Evolutionary conservation across 2,329 filamentous ascomycete species (phyloP).

Genomic region (Trichophyton rubrum): DNA sequence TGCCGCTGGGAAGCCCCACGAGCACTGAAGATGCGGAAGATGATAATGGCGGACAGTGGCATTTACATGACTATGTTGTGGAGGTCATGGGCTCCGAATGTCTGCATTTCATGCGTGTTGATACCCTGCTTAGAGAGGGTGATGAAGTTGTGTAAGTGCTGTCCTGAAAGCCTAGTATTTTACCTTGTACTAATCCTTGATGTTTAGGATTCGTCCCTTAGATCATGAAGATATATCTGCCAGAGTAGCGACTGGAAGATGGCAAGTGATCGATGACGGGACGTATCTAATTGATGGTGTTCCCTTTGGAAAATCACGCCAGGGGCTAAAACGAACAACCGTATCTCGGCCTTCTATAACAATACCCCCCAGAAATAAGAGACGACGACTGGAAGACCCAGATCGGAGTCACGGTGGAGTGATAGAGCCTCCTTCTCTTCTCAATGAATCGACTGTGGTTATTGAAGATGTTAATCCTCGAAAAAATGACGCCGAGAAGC

Average conservation of each 20-base stretch:
- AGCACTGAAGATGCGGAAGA: conserved; percentile 15
- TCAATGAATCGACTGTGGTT: not conserved
- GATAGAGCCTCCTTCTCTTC: conserved; percentile 14
- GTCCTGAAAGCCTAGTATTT: not conserved
- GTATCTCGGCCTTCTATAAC: conserved; percentile 52
- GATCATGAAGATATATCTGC: conserved; percentile 60
- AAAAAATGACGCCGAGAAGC: not conserved
- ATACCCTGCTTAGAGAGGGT: conserved; percentile 61
- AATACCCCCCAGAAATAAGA: conserved; percentile 69
- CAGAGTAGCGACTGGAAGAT: conserved; percentile 60
- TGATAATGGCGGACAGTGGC: conserved; percentile 49
- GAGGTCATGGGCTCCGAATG: conserved; percentile 77
- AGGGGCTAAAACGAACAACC: conserved; percentile 45
- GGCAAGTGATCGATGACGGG: conserved; percentile 69
- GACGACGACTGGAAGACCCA: conserved; percentile 35
- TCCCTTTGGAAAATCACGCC: conserved; percentile 57
- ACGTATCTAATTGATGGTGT: conserved; percentile 75
- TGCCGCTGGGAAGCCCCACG: conserved; percentile 62
- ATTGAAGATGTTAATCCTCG: not conserved
- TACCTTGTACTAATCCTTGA: not conserved
- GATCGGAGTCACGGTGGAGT: conserved; percentile 13
- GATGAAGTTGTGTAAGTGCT: conserved; percentile 63
- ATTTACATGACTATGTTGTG: conserved; percentile 78
- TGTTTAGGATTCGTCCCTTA: conserved; percentile 60
- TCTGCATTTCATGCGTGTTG: conserved; percentile 67